Evolutionary conservation across 106 monocot genomes (phyloP).

Genomic region (Acorus gramineus): DNA sequence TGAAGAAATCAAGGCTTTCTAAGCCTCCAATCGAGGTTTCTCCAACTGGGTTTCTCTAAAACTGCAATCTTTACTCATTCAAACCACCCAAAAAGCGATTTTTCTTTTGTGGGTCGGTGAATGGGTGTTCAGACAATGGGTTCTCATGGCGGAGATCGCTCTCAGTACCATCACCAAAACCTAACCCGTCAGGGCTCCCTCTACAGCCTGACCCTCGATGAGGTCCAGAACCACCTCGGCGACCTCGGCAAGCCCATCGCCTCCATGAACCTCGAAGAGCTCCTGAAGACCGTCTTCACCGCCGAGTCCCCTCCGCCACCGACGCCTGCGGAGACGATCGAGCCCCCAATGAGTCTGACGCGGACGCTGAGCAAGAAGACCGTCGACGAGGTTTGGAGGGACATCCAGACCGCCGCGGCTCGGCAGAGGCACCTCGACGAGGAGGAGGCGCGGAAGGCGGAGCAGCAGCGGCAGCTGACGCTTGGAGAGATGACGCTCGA

Average conservation of each 20-base stretch:
- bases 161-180: constrained; percentile 17
- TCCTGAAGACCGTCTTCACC: constrained; percentile 35
- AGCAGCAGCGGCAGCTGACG: constrained; percentile 5
- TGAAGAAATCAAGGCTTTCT: no score
- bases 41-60: no score
- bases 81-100: no score
- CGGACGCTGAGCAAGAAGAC: constrained; percentile 35
- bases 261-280: constrained; percentile 61
- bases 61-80: no score
- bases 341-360: constrained; percentile 10
- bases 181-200: constrained; percentile 33
- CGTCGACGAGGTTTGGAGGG: constrained; percentile 45
- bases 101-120: constrained; percentile 1
- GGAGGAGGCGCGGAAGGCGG: constrained; percentile 1
- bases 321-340: no score
- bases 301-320: not conserved
- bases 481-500: constrained; percentile 55
- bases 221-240: constrained; percentile 41
- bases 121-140: constrained; percentile 45
- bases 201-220: constrained; percentile 39
- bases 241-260: constrained; percentile 18
- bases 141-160: constrained; percentile 11
- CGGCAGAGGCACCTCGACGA: constrained; percentile 4
- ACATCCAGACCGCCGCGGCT: constrained; percentile 10
- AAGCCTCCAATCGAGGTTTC: no score